These are phyloP conservation scores for Cutaneotrichosporon cyanovorans DNA, from an alignment of 1,284 basidiomycete genomes.

Conservation along the genomic window DNA sequence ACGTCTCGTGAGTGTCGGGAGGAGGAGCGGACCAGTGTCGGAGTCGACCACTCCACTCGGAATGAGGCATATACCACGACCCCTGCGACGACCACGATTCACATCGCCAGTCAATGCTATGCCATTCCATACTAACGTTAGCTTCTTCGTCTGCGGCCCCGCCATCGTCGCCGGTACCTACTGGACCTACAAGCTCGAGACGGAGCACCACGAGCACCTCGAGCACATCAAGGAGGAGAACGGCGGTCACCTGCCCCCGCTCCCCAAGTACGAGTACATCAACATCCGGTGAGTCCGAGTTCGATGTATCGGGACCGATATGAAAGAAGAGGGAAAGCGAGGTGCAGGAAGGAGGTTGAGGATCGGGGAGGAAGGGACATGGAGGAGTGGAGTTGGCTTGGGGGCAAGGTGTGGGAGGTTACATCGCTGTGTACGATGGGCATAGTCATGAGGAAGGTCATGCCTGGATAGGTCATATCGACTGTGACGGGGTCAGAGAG, in stretches of 20 bases:
- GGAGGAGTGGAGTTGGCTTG: not conserved
- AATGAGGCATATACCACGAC: no score
- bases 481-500: no score
- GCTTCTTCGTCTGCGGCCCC: slow-evolving; percentile 42
- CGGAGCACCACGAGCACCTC: slow-evolving; percentile 37
- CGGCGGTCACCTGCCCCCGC: slow-evolving; percentile 33
- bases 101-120: not conserved
- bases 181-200: slow-evolving; percentile 41
- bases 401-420: not conserved
- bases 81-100: not conserved
- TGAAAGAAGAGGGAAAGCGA: not conserved
- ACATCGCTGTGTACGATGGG: no score
- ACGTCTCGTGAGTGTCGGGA: slow-evolving; percentile 26
- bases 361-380: not conserved
- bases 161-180: slow-evolving; percentile 27
- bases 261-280: slow-evolving; percentile 41
- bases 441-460: no score
- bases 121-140: slow-evolving; percentile 7
- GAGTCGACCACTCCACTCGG: no score
- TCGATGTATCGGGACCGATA: not conserved
- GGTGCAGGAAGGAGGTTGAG: not conserved
- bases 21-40: not conserved
- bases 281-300: slow-evolving; percentile 36
- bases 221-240: slow-evolving; percentile 29
- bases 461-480: no score